Base-by-base conservation (phyloP, 768 basidiomycete species). In the Russula emetica region DNA sequence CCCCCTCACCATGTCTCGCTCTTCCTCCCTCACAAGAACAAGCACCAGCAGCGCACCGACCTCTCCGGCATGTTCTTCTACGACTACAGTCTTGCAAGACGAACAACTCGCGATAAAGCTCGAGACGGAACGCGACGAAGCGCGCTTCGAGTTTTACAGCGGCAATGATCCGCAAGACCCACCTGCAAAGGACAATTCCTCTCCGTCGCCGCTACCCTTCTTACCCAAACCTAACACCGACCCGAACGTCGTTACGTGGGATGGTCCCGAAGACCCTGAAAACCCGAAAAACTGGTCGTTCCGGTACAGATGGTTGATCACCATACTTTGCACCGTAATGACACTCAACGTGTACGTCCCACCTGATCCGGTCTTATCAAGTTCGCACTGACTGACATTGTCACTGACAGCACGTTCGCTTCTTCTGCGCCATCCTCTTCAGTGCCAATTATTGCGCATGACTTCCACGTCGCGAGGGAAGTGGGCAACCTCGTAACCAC, bases 371-470 rank as follows among this genome's bases (percentile, higher is more conserved):
- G n/a, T n/a, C n/a, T n/a, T n/a, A n/a, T n/a, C n/a, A n/a, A 13
- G 10, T 34, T 36, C n/a, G 13, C 30, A 10, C 34, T 47, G n/a
- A 60, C 22, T 47, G 28, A 60, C 22, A 45, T 56, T 51, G 10
- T 13, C 47, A 9, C 8, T 9, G 6, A 4, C 42, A 67, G 66
- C 8, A 68, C 72, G 0, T 74, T 73, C 36, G 70, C 70, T 3
- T 72, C 70, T 20, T 71, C 71, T 0, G 66, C 70, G 3, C 71
- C 70, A 1, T 69, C 70, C 2, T 56, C 67, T 18, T 59, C 66
- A 0, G 51, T 61, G 0, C 30, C 53, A 2, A 11, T 63, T 6
- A 61, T 72, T 3, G 62, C 65, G 0, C 7, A 24, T 18, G 63
- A 70, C 0, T 72, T 74, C 8, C 63, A 63, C 1, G 62, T 66